Conservation (phyloP, 208 protist genomes). For the Strigomonas galati region DNA sequence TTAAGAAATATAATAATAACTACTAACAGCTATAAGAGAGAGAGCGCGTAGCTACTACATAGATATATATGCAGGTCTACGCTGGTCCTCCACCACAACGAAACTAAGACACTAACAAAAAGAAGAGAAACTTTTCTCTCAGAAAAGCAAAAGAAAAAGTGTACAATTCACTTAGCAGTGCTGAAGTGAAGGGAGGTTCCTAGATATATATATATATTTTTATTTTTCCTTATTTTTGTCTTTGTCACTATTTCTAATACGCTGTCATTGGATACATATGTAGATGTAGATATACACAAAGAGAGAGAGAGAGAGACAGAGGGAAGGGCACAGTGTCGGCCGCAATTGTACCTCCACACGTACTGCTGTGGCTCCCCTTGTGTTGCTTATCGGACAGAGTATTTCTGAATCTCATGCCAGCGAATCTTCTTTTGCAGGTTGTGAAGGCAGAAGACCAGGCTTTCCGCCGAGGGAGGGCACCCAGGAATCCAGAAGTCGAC, state of each 20-base stretch:
- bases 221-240: constrained; percentile 8
- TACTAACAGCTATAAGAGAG: constrained; percentile 13
- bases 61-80: constrained; percentile 8
- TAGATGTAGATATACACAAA: no score
- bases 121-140: background rate
- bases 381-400: constrained; percentile 68
- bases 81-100: background rate
- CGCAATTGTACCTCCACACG: no score
- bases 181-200: no score
- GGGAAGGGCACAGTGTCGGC: no score
- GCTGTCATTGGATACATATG: no score
- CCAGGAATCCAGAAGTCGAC: constrained; percentile 99
- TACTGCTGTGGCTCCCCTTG: no score
- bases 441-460: constrained; percentile 89
- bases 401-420: constrained; percentile 92
- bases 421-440: constrained; percentile 93
- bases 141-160: constrained; percentile 17
- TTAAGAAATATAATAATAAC: no score
- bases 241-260: background rate
- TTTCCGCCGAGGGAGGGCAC: constrained; percentile 97
- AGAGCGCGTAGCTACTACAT: background rate
- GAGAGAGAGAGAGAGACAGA: no score
- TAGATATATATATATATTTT: background rate
- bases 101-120: background rate
- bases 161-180: background rate